Percentiles rank a stretch among this genome's conserved stretches.
phyloP scores from a whole-genome alignment of 164 flowering plant species.

The grape (Vitis vinifera) region ASM3070453v1 NC_081809.1:7254501-7255000 shows the following conservation, averaged over 20 bases:
- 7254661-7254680: slow-evolving; percentile 36
- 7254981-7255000: slow-evolving; percentile 2
- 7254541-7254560: slow-evolving; percentile 31
- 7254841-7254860: slow-evolving; percentile 23
- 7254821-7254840: slow-evolving; percentile 29
- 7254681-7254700: slow-evolving; percentile 27
- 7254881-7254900: slow-evolving; percentile 39
- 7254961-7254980: slow-evolving; percentile 17
- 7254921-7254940: neutral
- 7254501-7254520: slow-evolving; percentile 32
- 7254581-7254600: slow-evolving; percentile 27
- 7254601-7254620: slow-evolving; percentile 35
- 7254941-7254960: slow-evolving; percentile 3
- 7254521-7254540: slow-evolving; percentile 22
- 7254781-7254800: slow-evolving; percentile 28
- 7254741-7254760: slow-evolving; percentile 30
- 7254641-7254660: slow-evolving; percentile 40
- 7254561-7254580: slow-evolving; percentile 46
- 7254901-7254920: slow-evolving; percentile 32
- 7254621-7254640: slow-evolving; percentile 29
- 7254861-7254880: slow-evolving; percentile 34
- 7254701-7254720: slow-evolving; percentile 41
- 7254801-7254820: slow-evolving; percentile 7
- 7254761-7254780: slow-evolving; percentile 27
- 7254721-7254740: slow-evolving; percentile 31